These are phyloP conservation scores for Phytopythium sindhum DNA, from an alignment of 352 stramenopile species.

Conservation along the genomic window DNA sequence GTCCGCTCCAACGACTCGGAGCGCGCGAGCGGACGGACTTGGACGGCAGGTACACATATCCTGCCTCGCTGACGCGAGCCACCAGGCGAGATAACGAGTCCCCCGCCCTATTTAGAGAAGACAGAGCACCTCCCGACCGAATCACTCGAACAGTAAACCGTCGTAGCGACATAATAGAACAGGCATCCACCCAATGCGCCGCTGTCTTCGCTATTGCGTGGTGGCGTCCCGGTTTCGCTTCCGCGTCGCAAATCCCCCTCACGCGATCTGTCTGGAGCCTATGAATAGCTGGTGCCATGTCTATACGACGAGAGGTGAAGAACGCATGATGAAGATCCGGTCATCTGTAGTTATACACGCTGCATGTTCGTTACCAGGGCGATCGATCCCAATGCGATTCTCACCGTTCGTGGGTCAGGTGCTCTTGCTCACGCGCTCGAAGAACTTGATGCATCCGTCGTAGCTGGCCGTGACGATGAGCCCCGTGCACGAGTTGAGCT, in stretches of 20 bases:
- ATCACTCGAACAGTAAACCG: background rate
- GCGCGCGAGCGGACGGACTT: background rate
- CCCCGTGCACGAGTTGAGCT: constrained; percentile 69
- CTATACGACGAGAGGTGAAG: background rate
- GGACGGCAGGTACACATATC: background rate
- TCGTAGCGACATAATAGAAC: constrained; percentile 3
- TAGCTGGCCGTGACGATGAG: constrained; percentile 83
- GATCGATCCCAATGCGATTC: background rate
- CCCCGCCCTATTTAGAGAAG: constrained; percentile 9
- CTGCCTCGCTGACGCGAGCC: background rate
- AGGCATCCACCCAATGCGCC: background rate
- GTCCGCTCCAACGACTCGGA: background rate
- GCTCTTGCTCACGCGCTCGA: constrained; percentile 44
- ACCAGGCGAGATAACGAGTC: background rate
- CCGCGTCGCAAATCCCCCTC: background rate
- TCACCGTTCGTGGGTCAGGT: background rate
- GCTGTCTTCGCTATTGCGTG: background rate
- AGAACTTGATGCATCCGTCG: constrained; percentile 83
- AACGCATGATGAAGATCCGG: background rate
- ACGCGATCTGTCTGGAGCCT: background rate
- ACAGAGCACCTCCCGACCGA: background rate
- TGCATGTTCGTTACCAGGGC: background rate
- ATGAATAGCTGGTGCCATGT: background rate
- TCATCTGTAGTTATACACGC: background rate
- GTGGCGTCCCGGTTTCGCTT: background rate